Base-by-base conservation (phyloP, 2,329 filamentous ascomycete species). In the Colletotrichum zoysiae region DNA sequence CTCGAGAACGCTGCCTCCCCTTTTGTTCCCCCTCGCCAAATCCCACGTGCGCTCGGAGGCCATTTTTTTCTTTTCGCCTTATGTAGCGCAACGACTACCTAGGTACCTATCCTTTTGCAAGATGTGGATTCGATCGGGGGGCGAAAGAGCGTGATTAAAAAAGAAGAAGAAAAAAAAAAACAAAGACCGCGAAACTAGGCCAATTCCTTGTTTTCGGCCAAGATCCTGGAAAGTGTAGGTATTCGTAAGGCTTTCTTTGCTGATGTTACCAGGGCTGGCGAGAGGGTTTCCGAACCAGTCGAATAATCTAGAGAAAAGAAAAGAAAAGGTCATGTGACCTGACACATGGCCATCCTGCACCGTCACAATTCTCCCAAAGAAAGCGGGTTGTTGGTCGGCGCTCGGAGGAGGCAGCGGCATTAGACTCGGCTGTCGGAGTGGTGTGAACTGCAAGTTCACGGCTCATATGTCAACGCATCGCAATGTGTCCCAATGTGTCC, bases 31-130 rank as follows among this genome's bases (percentile, higher is more conserved):
- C 20, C 23, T 42, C 2, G n/a, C 35, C 14, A 0, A 50, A 42
- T 38, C 46, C 59, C 59, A 68, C 65, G 65, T 68, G 65, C 50
- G 65, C 50, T 18, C 38, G 66, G 33, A 68, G 60, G 59, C 40
- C 65, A 1, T 26, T 56, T 48, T 56, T 14, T 44, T 5, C 20
- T 14, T 40, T 40, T 40, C 14, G 1, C 38, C 12, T 40, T 5
- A 30, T 30, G 30, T 30, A 30, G 30, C 30, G 3, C 30, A 30
- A 30, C 30, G 4, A 30, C 30, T 30, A 30, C 30, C 30, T 30
- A 30, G n/a, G n/a, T n/a, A 30, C 30, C 4, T 3, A 30, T 30
- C 30, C 3, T 40, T 40, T 40, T 12, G 38, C 38, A 20, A 33
- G 20, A 14, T 14, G 42, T 6, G 33, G 44, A 20, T 30, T 44